Evolutionary conservation across 75 land plant species (phyloP).

Genomic region (Picea glauca): DNA sequence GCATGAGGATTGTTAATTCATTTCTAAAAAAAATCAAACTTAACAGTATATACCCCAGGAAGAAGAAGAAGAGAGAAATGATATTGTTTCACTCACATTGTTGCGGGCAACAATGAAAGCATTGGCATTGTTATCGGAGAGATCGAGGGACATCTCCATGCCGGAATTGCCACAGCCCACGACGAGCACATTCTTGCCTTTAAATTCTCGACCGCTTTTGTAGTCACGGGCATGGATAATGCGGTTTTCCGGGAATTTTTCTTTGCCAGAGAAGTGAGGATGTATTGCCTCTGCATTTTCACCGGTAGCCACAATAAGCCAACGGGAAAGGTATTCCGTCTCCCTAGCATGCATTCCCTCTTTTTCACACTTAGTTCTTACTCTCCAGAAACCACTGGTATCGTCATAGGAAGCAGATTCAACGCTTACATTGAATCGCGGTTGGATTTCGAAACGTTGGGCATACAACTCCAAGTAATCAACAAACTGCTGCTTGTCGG

Average conservation of each 20-base stretch:
- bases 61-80: too few relatives aligned
- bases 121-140: slow-evolving; percentile 30
- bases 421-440: slow-evolving; percentile 32
- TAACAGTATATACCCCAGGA: too few relatives aligned
- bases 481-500: slow-evolving; percentile 39
- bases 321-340: slow-evolving; percentile 19
- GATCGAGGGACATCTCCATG: slow-evolving; percentile 63
- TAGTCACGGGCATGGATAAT: slow-evolving; percentile 45
- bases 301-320: slow-evolving; percentile 65
- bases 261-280: slow-evolving; percentile 27
- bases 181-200: slow-evolving; percentile 53
- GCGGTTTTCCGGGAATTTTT: slow-evolving; percentile 19
- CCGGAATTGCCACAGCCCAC: slow-evolving; percentile 81
- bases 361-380: not conserved
- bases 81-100: slow-evolving; percentile 25
- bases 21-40: too few relatives aligned
- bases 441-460: slow-evolving; percentile 18
- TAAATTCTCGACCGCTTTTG: slow-evolving; percentile 41
- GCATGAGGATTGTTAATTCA: too few relatives aligned
- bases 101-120: slow-evolving; percentile 35
- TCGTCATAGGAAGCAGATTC: slow-evolving; percentile 22
- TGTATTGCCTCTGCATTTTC: slow-evolving; percentile 54
- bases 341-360: not conserved
- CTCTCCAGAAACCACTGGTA: slow-evolving; percentile 17
- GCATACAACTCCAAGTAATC: slow-evolving; percentile 41